These are phyloP conservation scores for Phytophthora aleatoria DNA, from an alignment of 352 stramenopile genomes.

Conservation along the genomic window DNA sequence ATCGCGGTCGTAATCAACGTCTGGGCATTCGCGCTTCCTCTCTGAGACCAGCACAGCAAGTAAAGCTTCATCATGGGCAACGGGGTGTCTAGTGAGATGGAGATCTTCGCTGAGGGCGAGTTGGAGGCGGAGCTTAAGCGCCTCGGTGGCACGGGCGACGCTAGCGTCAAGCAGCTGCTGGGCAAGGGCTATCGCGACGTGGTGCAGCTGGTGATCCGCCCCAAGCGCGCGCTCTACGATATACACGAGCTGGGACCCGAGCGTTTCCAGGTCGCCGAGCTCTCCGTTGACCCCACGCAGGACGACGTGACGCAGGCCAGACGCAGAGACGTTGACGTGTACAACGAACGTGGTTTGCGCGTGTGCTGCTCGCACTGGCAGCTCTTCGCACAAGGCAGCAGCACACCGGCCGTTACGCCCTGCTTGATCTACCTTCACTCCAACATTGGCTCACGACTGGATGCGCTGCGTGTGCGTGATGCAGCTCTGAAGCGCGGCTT, in stretches of 20 bases:
- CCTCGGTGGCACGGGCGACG: constrained; percentile 62
- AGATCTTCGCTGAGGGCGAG: constrained; percentile 84
- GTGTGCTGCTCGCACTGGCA: constrained; percentile 82
- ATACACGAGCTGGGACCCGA: constrained; percentile 51
- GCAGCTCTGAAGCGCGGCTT: constrained; percentile 68
- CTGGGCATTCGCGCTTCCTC: background rate
- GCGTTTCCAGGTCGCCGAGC: constrained; percentile 47
- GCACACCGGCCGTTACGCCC: constrained; percentile 25
- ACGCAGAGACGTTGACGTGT: constrained; percentile 64
- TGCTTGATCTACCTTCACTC: constrained; percentile 86
- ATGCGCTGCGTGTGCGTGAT: constrained; percentile 71
- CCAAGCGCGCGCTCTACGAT: constrained; percentile 61
- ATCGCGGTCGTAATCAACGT: background rate
- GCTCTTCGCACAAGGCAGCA: constrained; percentile 41
- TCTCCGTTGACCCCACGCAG: constrained; percentile 23
- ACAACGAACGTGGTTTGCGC: constrained; percentile 73
- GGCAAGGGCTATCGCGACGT: constrained; percentile 79
- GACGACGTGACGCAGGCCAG: constrained; percentile 31
- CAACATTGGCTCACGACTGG: constrained; percentile 79
- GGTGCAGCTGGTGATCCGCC: constrained; percentile 77
- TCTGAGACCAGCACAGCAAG: background rate
- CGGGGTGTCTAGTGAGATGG: constrained; percentile 71
- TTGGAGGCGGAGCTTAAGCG: constrained; percentile 75
- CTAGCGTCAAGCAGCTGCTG: constrained; percentile 77
- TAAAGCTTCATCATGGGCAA: constrained; percentile 60